Evolutionary conservation across 2,329 filamentous ascomycete genomes (phyloP).

Genomic region (Thielaviopsis populi): DNA sequence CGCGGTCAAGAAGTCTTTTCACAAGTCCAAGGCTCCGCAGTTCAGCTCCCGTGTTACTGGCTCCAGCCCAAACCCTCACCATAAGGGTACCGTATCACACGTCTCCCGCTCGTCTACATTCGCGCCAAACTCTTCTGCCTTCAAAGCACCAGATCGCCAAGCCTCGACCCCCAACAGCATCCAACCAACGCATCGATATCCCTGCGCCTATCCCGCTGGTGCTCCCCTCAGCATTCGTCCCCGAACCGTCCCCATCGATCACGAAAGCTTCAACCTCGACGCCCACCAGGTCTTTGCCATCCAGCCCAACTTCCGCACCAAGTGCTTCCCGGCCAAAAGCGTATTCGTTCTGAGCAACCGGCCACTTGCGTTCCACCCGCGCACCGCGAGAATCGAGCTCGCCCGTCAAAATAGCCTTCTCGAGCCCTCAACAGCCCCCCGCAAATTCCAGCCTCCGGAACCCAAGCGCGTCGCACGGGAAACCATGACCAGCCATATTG

Average conservation of each 20-base stretch:
- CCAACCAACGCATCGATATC: background rate
- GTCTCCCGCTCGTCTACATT: background rate
- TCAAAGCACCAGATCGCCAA: background rate
- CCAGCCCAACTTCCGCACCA: conserved; percentile 6
- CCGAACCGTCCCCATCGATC: conserved; percentile 7
- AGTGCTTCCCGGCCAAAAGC: conserved; percentile 13
- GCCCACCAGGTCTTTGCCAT: conserved; percentile 13
- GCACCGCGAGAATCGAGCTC: background rate
- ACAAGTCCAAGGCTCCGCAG: background rate
- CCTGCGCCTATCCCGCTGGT: background rate
- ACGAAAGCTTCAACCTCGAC: conserved; percentile 7
- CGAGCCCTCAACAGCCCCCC: background rate
- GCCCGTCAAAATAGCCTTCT: background rate
- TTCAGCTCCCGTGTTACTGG: background rate
- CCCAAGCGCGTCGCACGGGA: background rate
- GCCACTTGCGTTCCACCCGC: background rate
- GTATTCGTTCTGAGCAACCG: conserved; percentile 16
- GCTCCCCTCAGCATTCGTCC: background rate
- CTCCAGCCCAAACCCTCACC: background rate
- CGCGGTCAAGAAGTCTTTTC: conserved; percentile 1
- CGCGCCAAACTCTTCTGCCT: background rate
- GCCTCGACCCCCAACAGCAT: background rate
- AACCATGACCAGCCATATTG: conserved; percentile 57
- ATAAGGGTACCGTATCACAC: background rate
- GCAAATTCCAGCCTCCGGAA: background rate